phyloP scores from a whole-genome alignment of 768 basidiomycete genomes.

The Butyriboletus loyo region DNA sequence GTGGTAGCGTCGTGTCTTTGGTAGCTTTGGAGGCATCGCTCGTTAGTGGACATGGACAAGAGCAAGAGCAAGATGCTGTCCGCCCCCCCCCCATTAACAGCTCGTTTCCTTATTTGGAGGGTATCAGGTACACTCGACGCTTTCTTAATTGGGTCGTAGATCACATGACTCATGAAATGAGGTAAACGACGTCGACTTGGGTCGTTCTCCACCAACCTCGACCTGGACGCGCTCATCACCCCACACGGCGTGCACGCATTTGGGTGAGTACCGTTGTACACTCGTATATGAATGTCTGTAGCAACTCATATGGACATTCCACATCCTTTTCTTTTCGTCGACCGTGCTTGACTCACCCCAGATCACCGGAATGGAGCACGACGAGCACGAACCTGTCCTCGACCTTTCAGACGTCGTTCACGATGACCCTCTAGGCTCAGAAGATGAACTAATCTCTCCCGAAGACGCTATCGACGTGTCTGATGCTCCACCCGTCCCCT shows the following conservation, averaged over 20 bases:
- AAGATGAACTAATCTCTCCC: conserved; percentile 37
- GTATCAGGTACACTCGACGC: background rate
- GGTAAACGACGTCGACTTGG: conserved; percentile 17
- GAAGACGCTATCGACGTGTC: conserved; percentile 29
- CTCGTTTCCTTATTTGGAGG: conserved; percentile 4
- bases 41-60: conserved; percentile 4
- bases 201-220: conserved; percentile 8
- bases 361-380: conserved; percentile 41
- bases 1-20: conserved; percentile 62
- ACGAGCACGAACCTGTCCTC: conserved; percentile 61
- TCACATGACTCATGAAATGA: conserved; percentile 30
- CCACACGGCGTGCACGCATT: conserved; percentile 16
- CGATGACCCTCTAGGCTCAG: conserved; percentile 69
- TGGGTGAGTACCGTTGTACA: conserved; percentile 11
- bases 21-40: conserved; percentile 49
- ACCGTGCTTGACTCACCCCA: conserved; percentile 1
- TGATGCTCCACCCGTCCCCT: conserved; percentile 31
- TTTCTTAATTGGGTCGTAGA: background rate
- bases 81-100: background rate
- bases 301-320: background rate
- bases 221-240: conserved; percentile 22
- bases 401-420: conserved; percentile 83
- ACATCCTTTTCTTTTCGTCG: background rate
- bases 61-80: background rate
- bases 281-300: background rate